Conservation (phyloP, 116 monocot species). For the Trichopus zeylanicus region DNA sequence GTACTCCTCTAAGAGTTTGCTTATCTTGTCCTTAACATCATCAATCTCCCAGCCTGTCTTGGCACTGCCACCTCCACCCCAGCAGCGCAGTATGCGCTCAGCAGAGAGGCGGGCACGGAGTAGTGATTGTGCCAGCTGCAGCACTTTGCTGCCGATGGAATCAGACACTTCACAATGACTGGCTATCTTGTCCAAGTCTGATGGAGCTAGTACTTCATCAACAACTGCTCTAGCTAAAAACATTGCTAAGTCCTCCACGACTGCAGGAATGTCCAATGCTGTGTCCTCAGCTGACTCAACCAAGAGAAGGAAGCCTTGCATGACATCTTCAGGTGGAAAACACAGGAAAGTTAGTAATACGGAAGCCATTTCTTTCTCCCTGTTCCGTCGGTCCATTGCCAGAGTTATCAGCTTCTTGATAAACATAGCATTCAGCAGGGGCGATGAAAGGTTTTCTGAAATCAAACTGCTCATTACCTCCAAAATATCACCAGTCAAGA, state of each 20-base stretch:
- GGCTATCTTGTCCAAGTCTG: constrained; percentile 43
- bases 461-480: constrained; percentile 42
- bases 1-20: constrained; percentile 59
- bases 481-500: constrained; percentile 52
- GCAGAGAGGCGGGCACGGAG: constrained; percentile 42
- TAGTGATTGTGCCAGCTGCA: constrained; percentile 32
- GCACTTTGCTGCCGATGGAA: constrained; percentile 23
- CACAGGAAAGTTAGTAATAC: constrained; percentile 38
- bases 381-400: constrained; percentile 73
- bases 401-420: constrained; percentile 60
- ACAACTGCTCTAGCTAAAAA: constrained; percentile 77
- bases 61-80: constrained; percentile 59
- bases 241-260: constrained; percentile 50
- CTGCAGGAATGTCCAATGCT: constrained; percentile 47
- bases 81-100: constrained; percentile 69
- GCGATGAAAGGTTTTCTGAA: constrained; percentile 22
- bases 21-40: constrained; percentile 68
- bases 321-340: constrained; percentile 47
- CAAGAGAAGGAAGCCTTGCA: constrained; percentile 39
- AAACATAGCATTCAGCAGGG: constrained; percentile 36
- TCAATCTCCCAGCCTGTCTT: constrained; percentile 60
- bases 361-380: constrained; percentile 83
- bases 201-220: constrained; percentile 65
- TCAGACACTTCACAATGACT: constrained; percentile 8
- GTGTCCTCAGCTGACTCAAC: constrained; percentile 59